Evolutionary conservation across 176 grass and related monocot genomes (phyloP), one percentile per base, ranked within the genome.

Genomic region (Phoenix dactylifera): DNA sequence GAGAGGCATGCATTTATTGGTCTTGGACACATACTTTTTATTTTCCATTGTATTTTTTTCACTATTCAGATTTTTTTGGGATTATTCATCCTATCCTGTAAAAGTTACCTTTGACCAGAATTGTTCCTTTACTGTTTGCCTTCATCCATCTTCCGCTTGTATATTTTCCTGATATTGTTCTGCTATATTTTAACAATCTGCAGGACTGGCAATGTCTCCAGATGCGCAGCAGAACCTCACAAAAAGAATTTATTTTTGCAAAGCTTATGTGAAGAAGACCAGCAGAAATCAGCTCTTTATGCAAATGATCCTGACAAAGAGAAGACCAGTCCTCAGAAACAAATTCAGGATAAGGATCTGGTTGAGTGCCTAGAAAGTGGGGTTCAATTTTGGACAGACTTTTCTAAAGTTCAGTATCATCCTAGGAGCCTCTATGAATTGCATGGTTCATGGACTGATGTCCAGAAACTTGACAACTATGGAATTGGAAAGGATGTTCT

Each of bases 321-420:
- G 50, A 65, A 51, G 18, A 67, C 22, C 17, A 66, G 26, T 16
- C 59, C 68, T 6, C 63, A 51, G 28, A 62, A 54, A 72, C 75
- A 26, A 50, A 51, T 78, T 16, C 71, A 89, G 79, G 88, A 92
- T 71, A 92, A 85, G 74, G 88, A 86, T 28, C 66, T 68, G 22
- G 68, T 98, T 4, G 79, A 80, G 44, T 80, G 67, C 57, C 74
- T 98, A 51, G 93, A 98, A 79, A 83, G 65, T 54, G 67, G 58
- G 22, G 76, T 89, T 57, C 75, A 81, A 18, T 92, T 76, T 73
- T 98, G 93, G 93, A 85, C 88, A 26, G 88, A 92, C 75, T 98
- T 85, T 76, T 80, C 81, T 15, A 98, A 98, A 84, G 93, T 88
- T 63, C 88, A 89, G 23, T 98, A 91, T 79, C 93, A 98, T 62